Conservation (phyloP, 2,329 filamentous ascomycete genomes). For the Botryotinia convoluta region DNA sequence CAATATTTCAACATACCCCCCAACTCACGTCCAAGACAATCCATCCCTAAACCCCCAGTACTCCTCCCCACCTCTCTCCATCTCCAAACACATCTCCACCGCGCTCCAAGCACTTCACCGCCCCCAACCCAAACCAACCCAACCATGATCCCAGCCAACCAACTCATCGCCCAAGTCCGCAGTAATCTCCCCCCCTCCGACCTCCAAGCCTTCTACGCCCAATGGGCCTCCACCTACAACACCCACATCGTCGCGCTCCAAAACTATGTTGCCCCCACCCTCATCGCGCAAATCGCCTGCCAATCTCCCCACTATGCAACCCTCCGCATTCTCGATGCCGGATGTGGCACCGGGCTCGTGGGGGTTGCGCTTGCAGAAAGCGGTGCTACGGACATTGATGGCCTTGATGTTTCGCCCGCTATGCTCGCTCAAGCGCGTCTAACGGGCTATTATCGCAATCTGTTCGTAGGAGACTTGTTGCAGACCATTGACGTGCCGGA, state of each 20-base stretch:
- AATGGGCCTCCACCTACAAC: not conserved
- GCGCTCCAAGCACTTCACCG: not conserved
- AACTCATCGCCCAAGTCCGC: not conserved
- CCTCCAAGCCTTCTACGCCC: not conserved
- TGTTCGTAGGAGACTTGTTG: not conserved
- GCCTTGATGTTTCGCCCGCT: not conserved
- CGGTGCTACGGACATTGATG: not conserved
- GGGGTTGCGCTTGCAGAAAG: not conserved
- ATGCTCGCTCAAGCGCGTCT: not conserved
- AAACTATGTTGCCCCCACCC: not conserved
- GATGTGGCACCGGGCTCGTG: not conserved
- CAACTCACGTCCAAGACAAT: not conserved
- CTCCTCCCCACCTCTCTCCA: not conserved
- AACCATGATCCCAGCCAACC: not conserved
- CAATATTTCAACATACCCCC: not conserved
- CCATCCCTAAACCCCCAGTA: not conserved
- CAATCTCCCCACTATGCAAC: not conserved
- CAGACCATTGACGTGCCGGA: not conserved
- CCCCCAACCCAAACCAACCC: too few relatives aligned
- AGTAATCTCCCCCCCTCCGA: not conserved
- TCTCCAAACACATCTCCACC: not conserved
- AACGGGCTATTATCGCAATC: not conserved
- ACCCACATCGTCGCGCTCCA: not conserved
- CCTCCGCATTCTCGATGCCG: not conserved
- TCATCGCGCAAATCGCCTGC: not conserved